Evolutionary conservation across 345 rosid genomes (phyloP).

Genomic region (Ceriops tagal): DNA sequence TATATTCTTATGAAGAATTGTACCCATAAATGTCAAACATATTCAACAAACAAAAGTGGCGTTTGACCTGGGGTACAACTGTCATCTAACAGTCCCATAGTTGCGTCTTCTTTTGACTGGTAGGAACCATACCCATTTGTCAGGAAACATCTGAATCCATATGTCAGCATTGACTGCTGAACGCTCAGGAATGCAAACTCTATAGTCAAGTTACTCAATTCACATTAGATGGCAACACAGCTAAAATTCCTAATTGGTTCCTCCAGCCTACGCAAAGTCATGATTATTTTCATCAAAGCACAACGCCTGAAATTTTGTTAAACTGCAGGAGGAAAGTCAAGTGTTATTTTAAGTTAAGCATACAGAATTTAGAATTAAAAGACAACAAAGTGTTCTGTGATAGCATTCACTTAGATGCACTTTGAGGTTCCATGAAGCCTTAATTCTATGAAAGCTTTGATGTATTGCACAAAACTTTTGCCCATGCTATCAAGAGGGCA

Average conservation of each 20-base stretch:
- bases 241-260: conserved; percentile 7
- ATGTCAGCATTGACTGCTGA: background rate
- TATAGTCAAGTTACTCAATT: too few relatives aligned
- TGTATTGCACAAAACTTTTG: too few relatives aligned
- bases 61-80: background rate
- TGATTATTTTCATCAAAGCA: conserved; percentile 29
- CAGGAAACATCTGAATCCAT: background rate
- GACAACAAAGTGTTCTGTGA: background rate
- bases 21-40: background rate
- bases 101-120: background rate
- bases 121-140: background rate
- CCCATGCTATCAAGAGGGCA: background rate
- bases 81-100: background rate
- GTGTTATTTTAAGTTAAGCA: background rate
- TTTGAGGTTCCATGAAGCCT: too few relatives aligned
- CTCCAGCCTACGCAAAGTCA: background rate
- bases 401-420: background rate
- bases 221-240: background rate
- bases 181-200: background rate
- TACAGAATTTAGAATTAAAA: background rate
- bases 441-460: too few relatives aligned
- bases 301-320: conserved; percentile 49
- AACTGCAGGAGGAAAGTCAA: conserved; percentile 32
- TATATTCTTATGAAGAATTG: background rate
- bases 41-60: background rate